phyloP scores from a whole-genome alignment of 345 rosid species.

The Brassica carinata region DNA sequence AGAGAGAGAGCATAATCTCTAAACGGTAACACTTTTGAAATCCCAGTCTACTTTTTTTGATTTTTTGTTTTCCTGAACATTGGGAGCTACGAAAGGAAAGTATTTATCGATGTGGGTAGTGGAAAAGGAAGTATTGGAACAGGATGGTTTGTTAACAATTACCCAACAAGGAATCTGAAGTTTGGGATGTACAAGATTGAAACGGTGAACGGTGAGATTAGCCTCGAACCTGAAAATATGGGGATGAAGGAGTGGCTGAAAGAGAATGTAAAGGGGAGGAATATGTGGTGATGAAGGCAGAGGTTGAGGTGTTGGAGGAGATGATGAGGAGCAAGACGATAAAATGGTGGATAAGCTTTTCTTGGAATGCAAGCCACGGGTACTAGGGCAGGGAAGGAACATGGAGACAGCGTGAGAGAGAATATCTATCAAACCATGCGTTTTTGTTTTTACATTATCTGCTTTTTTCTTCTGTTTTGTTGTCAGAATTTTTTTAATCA shows the following conservation, averaged over 20 bases:
- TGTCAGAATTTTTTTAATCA: too few species aligned
- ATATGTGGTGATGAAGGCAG: slow-evolving; percentile 37
- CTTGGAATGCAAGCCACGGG: slow-evolving; percentile 72
- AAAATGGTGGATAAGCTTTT: slow-evolving; percentile 69
- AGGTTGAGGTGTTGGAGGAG: slow-evolving; percentile 73
- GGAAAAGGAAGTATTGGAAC: slow-evolving; percentile 54
- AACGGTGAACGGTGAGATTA: slow-evolving; percentile 36
- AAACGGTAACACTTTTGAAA: too few species aligned
- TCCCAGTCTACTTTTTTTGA: too few species aligned
- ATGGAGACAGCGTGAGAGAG: slow-evolving; percentile 26
- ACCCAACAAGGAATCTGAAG: slow-evolving; percentile 43
- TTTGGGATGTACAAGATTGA: slow-evolving; percentile 59
- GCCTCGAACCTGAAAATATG: slow-evolving; percentile 13
- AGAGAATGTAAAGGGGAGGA: slow-evolving; percentile 60
- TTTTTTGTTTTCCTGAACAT: slow-evolving; percentile 40
- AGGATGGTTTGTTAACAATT: slow-evolving; percentile 61
- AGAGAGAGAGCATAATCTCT: too few species aligned
- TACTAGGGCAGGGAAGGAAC: slow-evolving; percentile 9
- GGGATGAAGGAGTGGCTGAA: slow-evolving; percentile 71
- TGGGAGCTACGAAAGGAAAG: slow-evolving; percentile 48
- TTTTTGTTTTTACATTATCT: too few species aligned
- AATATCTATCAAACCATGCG: not conserved
- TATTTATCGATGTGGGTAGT: slow-evolving; percentile 65
- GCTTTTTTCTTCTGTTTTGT: too few species aligned
- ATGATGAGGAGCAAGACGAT: slow-evolving; percentile 61